These are phyloP conservation scores for Cystobasidium ongulense DNA, from an alignment of 768 basidiomycete species.

Conservation along the genomic window DNA sequence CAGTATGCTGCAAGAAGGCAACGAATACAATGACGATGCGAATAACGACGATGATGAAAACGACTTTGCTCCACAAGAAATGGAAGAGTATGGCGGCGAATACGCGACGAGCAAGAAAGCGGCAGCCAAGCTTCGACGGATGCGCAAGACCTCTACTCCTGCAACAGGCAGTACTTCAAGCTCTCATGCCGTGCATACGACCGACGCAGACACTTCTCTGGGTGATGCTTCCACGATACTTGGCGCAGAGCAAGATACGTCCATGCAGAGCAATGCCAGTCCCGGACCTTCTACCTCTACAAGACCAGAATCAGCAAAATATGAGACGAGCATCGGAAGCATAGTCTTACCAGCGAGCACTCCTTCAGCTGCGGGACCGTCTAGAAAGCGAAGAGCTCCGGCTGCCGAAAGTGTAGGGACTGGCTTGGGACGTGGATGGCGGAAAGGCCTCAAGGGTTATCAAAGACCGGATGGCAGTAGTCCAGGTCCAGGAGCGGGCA, in stretches of 20 bases:
- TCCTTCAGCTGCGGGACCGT: not conserved
- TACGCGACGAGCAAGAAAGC: not conserved
- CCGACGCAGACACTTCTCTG: not conserved
- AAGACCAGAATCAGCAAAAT: not conserved
- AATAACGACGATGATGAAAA: not conserved
- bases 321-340: conserved; percentile 21
- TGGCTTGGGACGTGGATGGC: conserved; percentile 18
- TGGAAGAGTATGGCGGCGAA: not conserved
- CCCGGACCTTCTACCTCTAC: not conserved
- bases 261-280: not conserved
- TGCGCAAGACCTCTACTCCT: not conserved
- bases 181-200: not conserved
- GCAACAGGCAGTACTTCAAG: not conserved
- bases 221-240: not conserved
- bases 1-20: not conserved
- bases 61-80: not conserved
- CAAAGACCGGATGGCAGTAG: not conserved
- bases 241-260: not conserved
- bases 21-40: not conserved
- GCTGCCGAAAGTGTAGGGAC: not conserved
- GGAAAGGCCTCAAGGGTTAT: conserved; percentile 22
- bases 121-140: not conserved
- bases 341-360: not conserved
- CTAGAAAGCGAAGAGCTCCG: not conserved
- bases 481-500: not conserved